A percentile compares a stretch with the other conserved stretches of the same genome.
These are phyloP conservation scores for Zygosaccharomyces gambellarensis DNA, from an alignment of 805 yeast genomes.

Conservation along the genomic window DNA sequence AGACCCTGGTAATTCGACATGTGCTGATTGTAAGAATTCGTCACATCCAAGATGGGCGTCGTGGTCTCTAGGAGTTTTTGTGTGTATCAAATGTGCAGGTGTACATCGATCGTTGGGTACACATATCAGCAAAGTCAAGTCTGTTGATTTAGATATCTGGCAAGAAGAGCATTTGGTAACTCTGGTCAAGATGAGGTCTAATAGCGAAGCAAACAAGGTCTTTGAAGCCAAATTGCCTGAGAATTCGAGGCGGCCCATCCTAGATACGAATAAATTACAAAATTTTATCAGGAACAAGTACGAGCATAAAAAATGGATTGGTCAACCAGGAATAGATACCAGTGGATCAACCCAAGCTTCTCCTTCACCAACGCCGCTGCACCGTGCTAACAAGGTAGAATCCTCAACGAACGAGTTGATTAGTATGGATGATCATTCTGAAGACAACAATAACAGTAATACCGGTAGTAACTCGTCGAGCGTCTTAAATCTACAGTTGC, in stretches of 20 bases:
- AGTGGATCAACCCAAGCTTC: background rate
- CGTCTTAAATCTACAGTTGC: slow-evolving; percentile 11
- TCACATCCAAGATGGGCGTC: slow-evolving; percentile 97
- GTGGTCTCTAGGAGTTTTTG: slow-evolving; percentile 89
- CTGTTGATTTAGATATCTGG: slow-evolving; percentile 95
- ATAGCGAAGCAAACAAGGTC: slow-evolving; percentile 57
- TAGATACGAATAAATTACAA: slow-evolving; percentile 79
- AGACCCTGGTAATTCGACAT: slow-evolving; percentile 69
- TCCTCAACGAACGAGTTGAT: background rate
- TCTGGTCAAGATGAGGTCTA: slow-evolving; percentile 85
- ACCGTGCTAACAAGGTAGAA: background rate
- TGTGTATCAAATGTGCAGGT: slow-evolving; percentile 94
- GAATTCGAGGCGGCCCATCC: slow-evolving; percentile 45
- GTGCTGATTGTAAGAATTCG: slow-evolving; percentile 89
- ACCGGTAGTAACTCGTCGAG: slow-evolving; percentile 6
- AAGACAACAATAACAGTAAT: background rate
- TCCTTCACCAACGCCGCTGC: background rate
- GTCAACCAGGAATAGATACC: slow-evolving; percentile 13
- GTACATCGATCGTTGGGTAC: slow-evolving; percentile 94
- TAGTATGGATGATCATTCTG: background rate
- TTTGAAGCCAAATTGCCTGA: slow-evolving; percentile 71
- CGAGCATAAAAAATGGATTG: slow-evolving; percentile 83
- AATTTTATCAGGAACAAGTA: slow-evolving; percentile 90
- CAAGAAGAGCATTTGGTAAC: slow-evolving; percentile 82
- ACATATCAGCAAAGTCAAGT: slow-evolving; percentile 86